These are phyloP conservation scores for Cystobasidium onofrii DNA, from an alignment of 768 basidiomycete species.

Conservation along the genomic window DNA sequence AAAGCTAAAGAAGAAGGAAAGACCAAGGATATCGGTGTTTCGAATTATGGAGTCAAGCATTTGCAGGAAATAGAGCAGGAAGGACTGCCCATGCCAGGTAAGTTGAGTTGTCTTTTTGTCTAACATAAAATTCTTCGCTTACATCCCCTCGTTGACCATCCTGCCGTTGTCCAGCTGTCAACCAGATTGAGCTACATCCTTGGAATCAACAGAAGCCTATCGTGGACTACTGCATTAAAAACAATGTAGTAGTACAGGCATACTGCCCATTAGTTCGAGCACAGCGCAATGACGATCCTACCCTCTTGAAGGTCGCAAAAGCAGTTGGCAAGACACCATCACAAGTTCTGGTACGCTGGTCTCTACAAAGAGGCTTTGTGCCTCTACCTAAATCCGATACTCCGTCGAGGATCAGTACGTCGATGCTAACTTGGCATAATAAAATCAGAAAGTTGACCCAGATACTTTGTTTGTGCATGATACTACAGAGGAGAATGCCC, in stretches of 20 bases:
- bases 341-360: constrained; percentile 49
- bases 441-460: not conserved
- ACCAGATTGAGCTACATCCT: constrained; percentile 49
- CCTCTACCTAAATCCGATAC: constrained; percentile 75
- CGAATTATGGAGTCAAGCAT: constrained; percentile 65
- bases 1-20: constrained; percentile 69
- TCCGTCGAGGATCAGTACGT: constrained; percentile 56
- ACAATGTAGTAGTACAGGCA: constrained; percentile 47
- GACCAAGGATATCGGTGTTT: constrained; percentile 67
- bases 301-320: constrained; percentile 45
- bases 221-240: constrained; percentile 55
- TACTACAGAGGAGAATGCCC: constrained; percentile 51
- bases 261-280: constrained; percentile 65
- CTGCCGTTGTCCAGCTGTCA: not conserved
- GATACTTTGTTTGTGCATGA: constrained; percentile 18
- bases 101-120: too few species aligned
- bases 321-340: constrained; percentile 44
- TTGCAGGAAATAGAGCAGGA: constrained; percentile 57
- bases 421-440: too few species aligned
- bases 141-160: too few species aligned
- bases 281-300: constrained; percentile 48
- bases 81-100: constrained; percentile 20
- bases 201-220: constrained; percentile 62
- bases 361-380: constrained; percentile 53
- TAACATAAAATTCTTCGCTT: too few species aligned